Conservation (phyloP, 2,329 filamentous ascomycete genomes). For the Xylariomycetidae sp. region DNA sequence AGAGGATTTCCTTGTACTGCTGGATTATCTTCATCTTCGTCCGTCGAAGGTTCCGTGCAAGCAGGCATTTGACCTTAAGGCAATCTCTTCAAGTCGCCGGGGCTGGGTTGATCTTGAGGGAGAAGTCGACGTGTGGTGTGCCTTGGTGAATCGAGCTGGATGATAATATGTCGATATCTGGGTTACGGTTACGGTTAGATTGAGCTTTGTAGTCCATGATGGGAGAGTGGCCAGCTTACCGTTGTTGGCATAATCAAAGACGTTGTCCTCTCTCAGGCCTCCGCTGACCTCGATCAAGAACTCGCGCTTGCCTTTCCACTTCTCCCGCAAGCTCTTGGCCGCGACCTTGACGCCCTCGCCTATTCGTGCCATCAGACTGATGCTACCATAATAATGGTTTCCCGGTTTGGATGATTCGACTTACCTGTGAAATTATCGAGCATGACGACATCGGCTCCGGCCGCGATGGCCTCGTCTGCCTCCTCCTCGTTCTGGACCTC, state of each 20-base stretch:
- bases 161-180: conserved; percentile 91
- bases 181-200: too few species aligned
- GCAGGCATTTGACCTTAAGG: too few species aligned
- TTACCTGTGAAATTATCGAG: conserved; percentile 92
- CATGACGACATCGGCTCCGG: conserved; percentile 95
- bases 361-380: too few species aligned
- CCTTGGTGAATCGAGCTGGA: conserved; percentile 97
- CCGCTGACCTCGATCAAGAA: conserved; percentile 92
- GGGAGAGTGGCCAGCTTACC: conserved; percentile 41
- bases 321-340: conserved; percentile 69
- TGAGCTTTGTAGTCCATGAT: conserved; percentile 15
- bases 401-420: too few species aligned
- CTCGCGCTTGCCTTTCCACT: conserved; percentile 68
- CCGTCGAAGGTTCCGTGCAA: too few species aligned
- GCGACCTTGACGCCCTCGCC: conserved; percentile 72
- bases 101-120: conserved; percentile 72
- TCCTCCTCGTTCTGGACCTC: conserved; percentile 86
- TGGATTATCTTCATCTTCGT: too few species aligned
- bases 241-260: conserved; percentile 71
- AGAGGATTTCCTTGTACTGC: too few species aligned
- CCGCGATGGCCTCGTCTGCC: conserved; percentile 84
- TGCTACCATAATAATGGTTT: too few species aligned
- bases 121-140: conserved; percentile 90
- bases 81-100: too few species aligned
- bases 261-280: conserved; percentile 80